phyloP scores from a whole-genome alignment of 2,329 filamentous ascomycete species.

The Verruconis gallopava region DNA sequence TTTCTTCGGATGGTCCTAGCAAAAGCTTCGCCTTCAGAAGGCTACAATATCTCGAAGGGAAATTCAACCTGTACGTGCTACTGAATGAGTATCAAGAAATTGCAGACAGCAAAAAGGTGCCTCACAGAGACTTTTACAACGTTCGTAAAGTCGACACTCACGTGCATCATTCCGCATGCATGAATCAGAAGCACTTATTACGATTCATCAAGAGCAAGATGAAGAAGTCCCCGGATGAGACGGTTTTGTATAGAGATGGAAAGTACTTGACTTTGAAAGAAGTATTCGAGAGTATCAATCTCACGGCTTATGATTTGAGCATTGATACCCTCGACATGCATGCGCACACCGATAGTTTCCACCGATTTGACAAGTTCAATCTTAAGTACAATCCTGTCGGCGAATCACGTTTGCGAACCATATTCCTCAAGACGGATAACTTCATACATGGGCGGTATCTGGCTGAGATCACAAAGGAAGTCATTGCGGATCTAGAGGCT shows the following conservation, averaged over 20 bases:
- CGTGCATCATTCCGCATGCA: constrained; percentile 97
- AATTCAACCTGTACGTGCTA: constrained; percentile 87
- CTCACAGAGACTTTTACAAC: constrained; percentile 98
- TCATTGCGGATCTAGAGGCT: constrained; percentile 91
- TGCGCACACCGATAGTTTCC: constrained; percentile 93
- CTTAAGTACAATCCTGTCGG: constrained; percentile 97
- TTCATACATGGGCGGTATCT: constrained; percentile 92
- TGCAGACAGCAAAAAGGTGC: constrained; percentile 93
- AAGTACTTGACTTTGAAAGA: constrained; percentile 83
- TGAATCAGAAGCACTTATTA: constrained; percentile 98
- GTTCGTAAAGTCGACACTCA: constrained; percentile 97
- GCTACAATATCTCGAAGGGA: constrained; percentile 88
- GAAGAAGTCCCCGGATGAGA: constrained; percentile 93
- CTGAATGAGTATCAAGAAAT: constrained; percentile 97
- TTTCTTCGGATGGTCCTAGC: constrained; percentile 90
- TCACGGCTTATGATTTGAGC: constrained; percentile 93
- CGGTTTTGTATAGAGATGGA: constrained; percentile 82
- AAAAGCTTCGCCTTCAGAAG: constrained; percentile 96
- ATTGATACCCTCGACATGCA: constrained; percentile 99
- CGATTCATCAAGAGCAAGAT: constrained; percentile 99
- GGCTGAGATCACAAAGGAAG: constrained; percentile 95
- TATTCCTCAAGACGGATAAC: constrained; percentile 98
- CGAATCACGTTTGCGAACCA: constrained; percentile 89
- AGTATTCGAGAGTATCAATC: constrained; percentile 93
- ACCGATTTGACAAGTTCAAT: constrained; percentile 99